Evolutionary conservation across 2,329 filamentous ascomycete species (phyloP).

Genomic region (Septoria petroselini): DNA sequence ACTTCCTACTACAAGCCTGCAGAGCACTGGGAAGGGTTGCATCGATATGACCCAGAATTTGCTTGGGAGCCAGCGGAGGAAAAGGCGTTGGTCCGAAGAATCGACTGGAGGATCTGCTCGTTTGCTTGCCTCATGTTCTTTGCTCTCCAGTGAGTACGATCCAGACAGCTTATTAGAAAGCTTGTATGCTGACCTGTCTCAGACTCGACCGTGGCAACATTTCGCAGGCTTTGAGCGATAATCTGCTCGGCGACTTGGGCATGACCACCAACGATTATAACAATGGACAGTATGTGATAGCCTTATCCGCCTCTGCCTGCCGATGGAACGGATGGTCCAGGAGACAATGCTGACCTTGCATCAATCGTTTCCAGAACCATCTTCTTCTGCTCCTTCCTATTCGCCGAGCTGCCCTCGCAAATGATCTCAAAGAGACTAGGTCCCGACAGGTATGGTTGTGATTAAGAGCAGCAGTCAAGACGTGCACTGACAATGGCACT

Average conservation of each 20-base stretch:
- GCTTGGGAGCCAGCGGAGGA: slow-evolving; percentile 52
- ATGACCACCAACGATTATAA: slow-evolving; percentile 53
- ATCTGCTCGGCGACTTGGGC: slow-evolving; percentile 50
- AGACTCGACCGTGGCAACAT: slow-evolving; percentile 35
- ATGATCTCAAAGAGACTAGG: slow-evolving; percentile 47
- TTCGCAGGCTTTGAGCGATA: slow-evolving; percentile 32
- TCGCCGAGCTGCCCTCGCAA: slow-evolving; percentile 40
- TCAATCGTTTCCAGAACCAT: no score
- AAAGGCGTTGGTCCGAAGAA: slow-evolving; percentile 53
- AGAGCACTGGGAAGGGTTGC: slow-evolving; percentile 54
- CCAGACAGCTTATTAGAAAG: no score
- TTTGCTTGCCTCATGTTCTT: slow-evolving; percentile 57
- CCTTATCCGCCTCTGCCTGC: no score
- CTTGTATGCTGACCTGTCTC: background rate
- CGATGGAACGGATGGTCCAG: no score
- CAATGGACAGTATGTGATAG: no score
- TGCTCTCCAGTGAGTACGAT: slow-evolving; percentile 44
- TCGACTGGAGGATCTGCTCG: slow-evolving; percentile 51
- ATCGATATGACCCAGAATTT: slow-evolving; percentile 58
- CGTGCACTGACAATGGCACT: no score
- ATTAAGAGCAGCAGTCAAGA: no score
- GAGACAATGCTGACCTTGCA: no score
- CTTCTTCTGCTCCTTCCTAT: slow-evolving; percentile 80
- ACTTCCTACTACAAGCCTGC: slow-evolving; percentile 27
- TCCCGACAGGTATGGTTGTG: slow-evolving; percentile 34